Evolutionary conservation across 352 stramenopile genomes (phyloP), one percentile per base, ranked within the genome.

Genomic region (Pythium folliculosum): DNA sequence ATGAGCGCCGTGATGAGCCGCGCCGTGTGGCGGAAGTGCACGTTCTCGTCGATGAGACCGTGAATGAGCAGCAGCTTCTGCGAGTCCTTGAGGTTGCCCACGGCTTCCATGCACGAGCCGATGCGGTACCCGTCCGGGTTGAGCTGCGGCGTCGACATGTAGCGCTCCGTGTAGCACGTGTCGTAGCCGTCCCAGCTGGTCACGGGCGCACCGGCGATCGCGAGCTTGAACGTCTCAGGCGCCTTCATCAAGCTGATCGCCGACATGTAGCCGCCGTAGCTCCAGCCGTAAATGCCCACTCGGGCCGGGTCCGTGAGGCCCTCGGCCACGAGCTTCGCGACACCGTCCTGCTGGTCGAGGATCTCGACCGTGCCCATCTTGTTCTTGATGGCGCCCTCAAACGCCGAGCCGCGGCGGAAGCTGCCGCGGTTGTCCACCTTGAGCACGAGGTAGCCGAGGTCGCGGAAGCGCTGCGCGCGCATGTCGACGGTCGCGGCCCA

Each of bases 181-280:
- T 99, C 97, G 73, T 99, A 99, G 45, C 96, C 97, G 75, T 99
- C 94, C 96, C 97, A 99, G 65, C 88, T 97, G 4, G 97, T 99
- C 22, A 99, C 97, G 3, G 97, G 97, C 7, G 97, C 97, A 58
- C 97, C 97, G 0, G 95, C 90, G 32, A 99, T 97, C 23, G 94
- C 97, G 38, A 96, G 89, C 67, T 97, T 95, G 76, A 99, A 99
- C 12, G 97, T 93, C 75, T 98, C 88, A 6, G 96, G 95, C 19
- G 94, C 93, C 70, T 98, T 97, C 80, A 97, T 96, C 37, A 99
- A 82, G 67, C 92, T 97, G 84, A 99, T 99, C 52, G 94, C 88
- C 56, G 93, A 90, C 87, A 99, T 96, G 81, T 99, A 99, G 16
- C 97, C 97, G 56, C 97, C 97, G 82, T 99, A 99, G 66, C 91